phyloP scores from a whole-genome alignment of 2,329 filamentous ascomycete species.

The Exophiala sideris region DNA sequence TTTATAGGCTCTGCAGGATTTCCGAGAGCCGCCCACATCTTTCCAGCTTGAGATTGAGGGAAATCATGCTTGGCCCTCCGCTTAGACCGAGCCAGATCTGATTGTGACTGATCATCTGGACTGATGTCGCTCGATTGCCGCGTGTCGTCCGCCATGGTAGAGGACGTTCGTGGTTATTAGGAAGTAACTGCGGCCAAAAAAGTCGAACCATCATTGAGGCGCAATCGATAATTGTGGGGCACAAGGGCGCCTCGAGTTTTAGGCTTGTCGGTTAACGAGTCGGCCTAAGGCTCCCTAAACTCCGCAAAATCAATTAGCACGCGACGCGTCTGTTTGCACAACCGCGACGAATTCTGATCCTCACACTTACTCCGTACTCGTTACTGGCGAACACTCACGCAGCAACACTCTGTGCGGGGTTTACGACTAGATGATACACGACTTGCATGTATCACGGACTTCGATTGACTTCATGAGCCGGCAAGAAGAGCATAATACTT shows the following conservation, averaged over 20 bases:
- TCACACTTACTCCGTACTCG: too few relatives aligned
- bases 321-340: too few relatives aligned
- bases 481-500: not conserved
- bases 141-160: slow-evolving; percentile 41
- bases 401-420: too few relatives aligned
- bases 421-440: too few relatives aligned
- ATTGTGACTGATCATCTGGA: slow-evolving; percentile 9
- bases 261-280: too few relatives aligned
- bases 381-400: too few relatives aligned
- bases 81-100: slow-evolving; percentile 4
- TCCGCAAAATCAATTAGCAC: too few relatives aligned
- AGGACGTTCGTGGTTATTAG: not conserved
- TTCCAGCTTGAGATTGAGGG: slow-evolving; percentile 45
- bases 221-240: not conserved
- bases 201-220: slow-evolving; percentile 1
- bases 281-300: too few relatives aligned
- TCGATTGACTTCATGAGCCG: too few relatives aligned
- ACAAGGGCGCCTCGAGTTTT: too few relatives aligned
- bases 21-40: slow-evolving; percentile 48
- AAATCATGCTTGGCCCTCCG: slow-evolving; percentile 41
- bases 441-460: too few relatives aligned
- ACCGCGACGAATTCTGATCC: too few relatives aligned
- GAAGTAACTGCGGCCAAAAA: not conserved
- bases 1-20: slow-evolving; percentile 51
- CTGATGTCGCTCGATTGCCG: slow-evolving; percentile 28